These are phyloP conservation scores for Kitagawia praeruptora DNA, from an alignment of 129 eudicot genomes.

Conservation along the genomic window DNA sequence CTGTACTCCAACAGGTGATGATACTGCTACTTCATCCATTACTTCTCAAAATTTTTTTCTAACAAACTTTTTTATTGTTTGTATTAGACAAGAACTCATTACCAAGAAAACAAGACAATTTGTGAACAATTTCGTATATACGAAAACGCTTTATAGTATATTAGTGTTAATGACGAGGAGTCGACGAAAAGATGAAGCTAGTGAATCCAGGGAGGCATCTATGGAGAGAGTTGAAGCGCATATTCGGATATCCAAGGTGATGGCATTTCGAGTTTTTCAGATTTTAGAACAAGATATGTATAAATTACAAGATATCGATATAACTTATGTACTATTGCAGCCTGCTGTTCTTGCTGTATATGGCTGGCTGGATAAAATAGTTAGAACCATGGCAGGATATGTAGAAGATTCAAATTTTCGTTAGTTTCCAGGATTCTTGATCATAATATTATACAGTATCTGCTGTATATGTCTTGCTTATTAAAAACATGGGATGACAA, in stretches of 20 bases:
- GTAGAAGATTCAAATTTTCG: neutral
- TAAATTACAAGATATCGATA: neutral
- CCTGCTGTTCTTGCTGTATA: neutral
- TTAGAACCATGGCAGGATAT: neutral
- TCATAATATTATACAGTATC: neutral
- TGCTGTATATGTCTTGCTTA: neutral
- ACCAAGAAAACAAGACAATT: neutral
- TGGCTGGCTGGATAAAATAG: neutral
- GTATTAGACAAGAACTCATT: neutral
- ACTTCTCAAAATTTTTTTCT: neutral
- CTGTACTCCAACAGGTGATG: constrained; percentile 16
- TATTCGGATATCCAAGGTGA: constrained; percentile 36
- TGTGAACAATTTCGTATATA: neutral
- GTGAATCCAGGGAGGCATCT: constrained; percentile 10
- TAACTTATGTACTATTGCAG: neutral
- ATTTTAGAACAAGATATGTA: neutral
- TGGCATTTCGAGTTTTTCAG: constrained; percentile 23
- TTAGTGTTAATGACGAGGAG: neutral
- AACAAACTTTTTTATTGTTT: neutral
- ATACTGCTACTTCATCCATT: constrained; percentile 12
- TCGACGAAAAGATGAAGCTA: neutral
- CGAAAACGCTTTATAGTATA: neutral
- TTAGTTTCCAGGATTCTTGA: neutral
- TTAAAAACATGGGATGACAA: neutral
- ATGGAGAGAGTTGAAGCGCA: constrained; percentile 22